Percentiles rank a stretch among this genome's conserved stretches.
phyloP scores from a whole-genome alignment of 1,139 yeast species.

The Hemisphaericaspora xylofermentans region DNA sequence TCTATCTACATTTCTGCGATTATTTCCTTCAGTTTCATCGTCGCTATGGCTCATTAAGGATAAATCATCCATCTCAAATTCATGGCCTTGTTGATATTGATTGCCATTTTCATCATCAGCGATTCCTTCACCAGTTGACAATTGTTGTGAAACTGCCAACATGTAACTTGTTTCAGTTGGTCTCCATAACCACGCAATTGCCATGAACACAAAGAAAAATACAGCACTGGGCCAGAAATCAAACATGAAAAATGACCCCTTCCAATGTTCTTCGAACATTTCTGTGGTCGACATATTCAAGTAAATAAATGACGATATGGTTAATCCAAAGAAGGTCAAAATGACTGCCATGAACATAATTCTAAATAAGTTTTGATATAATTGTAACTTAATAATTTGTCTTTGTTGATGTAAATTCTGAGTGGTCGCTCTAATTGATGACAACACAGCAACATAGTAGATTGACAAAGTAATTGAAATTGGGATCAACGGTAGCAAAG shows the following conservation, averaged over 20 bases:
- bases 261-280: slow-evolving; percentile 88
- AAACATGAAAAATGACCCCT: slow-evolving; percentile 79
- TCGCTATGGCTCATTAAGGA: slow-evolving; percentile 59
- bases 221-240: slow-evolving; percentile 96
- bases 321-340: slow-evolving; percentile 53
- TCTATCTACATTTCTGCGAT: slow-evolving; percentile 17
- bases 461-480: slow-evolving; percentile 65
- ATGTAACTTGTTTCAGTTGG: slow-evolving; percentile 95
- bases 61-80: slow-evolving; percentile 74
- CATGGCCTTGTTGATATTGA: slow-evolving; percentile 45
- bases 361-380: slow-evolving; percentile 78
- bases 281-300: slow-evolving; percentile 74
- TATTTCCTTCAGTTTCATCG: slow-evolving; percentile 26
- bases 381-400: slow-evolving; percentile 84
- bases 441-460: slow-evolving; percentile 74
- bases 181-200: slow-evolving; percentile 92
- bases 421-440: slow-evolving; percentile 73
- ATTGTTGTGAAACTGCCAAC: slow-evolving; percentile 91
- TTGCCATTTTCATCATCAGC: slow-evolving; percentile 56
- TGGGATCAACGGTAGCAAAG: slow-evolving; percentile 58
- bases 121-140: slow-evolving; percentile 69
- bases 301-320: slow-evolving; percentile 68
- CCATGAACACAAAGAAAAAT: slow-evolving; percentile 78
- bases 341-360: slow-evolving; percentile 68
- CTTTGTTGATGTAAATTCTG: slow-evolving; percentile 76